Evolutionary conservation across 2,329 filamentous ascomycete species (phyloP), one percentile per base, ranked within the genome.

Genomic region (Leptographium galeiforme): DNA sequence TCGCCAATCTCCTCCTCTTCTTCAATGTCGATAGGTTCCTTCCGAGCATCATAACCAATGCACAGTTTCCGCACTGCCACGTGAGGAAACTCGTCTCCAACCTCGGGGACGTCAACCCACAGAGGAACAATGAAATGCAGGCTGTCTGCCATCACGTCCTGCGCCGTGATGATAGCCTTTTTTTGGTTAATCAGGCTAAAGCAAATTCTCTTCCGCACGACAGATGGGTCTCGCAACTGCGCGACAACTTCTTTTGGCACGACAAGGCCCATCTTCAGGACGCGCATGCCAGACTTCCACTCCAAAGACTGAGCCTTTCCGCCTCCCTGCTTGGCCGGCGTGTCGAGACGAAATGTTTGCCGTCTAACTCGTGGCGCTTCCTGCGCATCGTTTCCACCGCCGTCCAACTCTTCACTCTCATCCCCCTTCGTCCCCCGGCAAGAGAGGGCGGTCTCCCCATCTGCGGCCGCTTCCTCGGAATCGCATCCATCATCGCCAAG

Each of bases 1-100:
- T 81, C 77, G 14, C 76, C 77, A 11, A 81, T 72, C 51, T 79
- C 76, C 56, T 81, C 78, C 52, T 76, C 72, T 6, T 80, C 64
- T 33, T 72, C 67, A 8, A 78, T 56, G 11, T 57, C 59, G 0
- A 63, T 59, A 2, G 62, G 47, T 18, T 50, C 38, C n/a, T 50
- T 32, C 4, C 38, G 14, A 4, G 45, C 50, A 6, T 41, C 10
- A 19, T 41, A 36, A 8, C 56, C 52, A 43, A 64, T 53, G 30
- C 61, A 59, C 51, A 76, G 56, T 2, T 61, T 60, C 3, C 69
- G 65, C 16, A 65, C 58, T 7, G 64, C 65, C 16, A 65, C 61
- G 13, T 62, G 54, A 1, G 50, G 33, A n/a, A 55, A 57, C 1
- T 54, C 48, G 0, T 51, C 52, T 5, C 48, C 56, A 0, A 55